A percentile compares a stretch with the other conserved stretches of the same genome.
Conservation (phyloP, 441 rosid genomes). For the Gossypium aridum region DNA sequence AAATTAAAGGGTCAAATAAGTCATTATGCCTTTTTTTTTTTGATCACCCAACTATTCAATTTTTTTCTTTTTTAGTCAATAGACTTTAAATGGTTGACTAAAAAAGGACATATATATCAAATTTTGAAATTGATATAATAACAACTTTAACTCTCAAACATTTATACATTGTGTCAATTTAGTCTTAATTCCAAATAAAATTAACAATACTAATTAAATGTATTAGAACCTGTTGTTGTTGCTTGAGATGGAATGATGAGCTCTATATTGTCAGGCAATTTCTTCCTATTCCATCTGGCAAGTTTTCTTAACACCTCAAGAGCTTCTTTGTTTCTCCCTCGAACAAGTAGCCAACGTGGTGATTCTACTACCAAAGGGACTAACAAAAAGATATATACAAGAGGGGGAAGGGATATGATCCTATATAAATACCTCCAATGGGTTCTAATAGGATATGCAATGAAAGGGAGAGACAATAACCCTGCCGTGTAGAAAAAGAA, state of each 20-base stretch:
- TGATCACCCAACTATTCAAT: too few relatives aligned
- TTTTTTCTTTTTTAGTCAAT: too few relatives aligned
- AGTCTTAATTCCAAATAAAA: too few relatives aligned
- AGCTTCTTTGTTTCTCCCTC: slow-evolving; percentile 45
- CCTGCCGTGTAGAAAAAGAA: slow-evolving; percentile 64
- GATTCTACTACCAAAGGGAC: slow-evolving; percentile 56
- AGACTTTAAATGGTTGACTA: too few relatives aligned
- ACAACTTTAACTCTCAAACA: too few relatives aligned
- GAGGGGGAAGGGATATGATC: slow-evolving; percentile 43
- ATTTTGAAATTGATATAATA: too few relatives aligned
- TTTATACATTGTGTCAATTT: too few relatives aligned
- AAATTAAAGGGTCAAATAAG: too few relatives aligned
- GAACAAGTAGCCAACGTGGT: slow-evolving; percentile 62
- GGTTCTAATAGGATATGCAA: slow-evolving; percentile 41
- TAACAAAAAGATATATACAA: slow-evolving; percentile 31
- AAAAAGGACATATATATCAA: too few relatives aligned
- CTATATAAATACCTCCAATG: slow-evolving; percentile 48
- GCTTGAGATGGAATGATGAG: slow-evolving; percentile 27
- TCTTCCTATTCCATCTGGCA: slow-evolving; percentile 41
- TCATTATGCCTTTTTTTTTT: too few relatives aligned
- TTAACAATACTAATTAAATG: too few relatives aligned
- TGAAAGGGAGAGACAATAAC: slow-evolving; percentile 51
- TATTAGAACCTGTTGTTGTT: background rate
- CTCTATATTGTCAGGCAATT: slow-evolving; percentile 32
- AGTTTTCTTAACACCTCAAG: slow-evolving; percentile 34